Base-by-base conservation (phyloP, 192 early-diverging fungal genomes). In the Dissophora globulifera region DNA sequence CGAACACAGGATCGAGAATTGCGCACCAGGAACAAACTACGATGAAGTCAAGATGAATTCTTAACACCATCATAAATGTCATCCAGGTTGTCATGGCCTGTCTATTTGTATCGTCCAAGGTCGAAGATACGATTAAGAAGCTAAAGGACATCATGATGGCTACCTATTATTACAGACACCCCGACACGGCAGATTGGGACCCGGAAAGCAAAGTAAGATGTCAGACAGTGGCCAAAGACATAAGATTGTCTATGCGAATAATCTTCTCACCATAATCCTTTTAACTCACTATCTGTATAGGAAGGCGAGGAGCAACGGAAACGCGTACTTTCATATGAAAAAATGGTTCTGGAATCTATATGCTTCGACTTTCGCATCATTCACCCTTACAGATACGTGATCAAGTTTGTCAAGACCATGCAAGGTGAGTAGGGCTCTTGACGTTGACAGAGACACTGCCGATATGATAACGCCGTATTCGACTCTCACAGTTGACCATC, bases 101-200 rank as follows among this genome's bases (percentile, higher is more conserved):
- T 58, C 61, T 94, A 22, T 92, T 94, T 70, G 90, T 94, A 1
- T 91, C 92, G 4, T 90, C 88, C 43, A 96, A 96, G 59, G 90
- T 94, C 57, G 93, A 96, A 50, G 94, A 96, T 49, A 94, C 93
- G 0, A 88, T 90, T 46, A 96, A 96, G 57, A 92, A 91, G 54
- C 78, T 92, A 22, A 89, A 90, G 54, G 94, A 96, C 57, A 90
- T 96, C 7, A 81, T 93, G 42, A 81, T 91, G 4, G 85, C 82
- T 29, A 86, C 87, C 1, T 87, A 87, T 33, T 69, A 78, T 30
- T 70, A 85, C n/a, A 53, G 75, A 31, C 78, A 85, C 42, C 83
- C 87, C 1, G 72, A 82, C 8, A 72, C 69, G 16, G 60, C 84
- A 30, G 86, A 90, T 62, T 76, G 84, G 30, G 84, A 88, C 56